phyloP scores from a whole-genome alignment of 2,329 filamentous ascomycete species.

The Trichophyton mentagrophytes region DNA sequence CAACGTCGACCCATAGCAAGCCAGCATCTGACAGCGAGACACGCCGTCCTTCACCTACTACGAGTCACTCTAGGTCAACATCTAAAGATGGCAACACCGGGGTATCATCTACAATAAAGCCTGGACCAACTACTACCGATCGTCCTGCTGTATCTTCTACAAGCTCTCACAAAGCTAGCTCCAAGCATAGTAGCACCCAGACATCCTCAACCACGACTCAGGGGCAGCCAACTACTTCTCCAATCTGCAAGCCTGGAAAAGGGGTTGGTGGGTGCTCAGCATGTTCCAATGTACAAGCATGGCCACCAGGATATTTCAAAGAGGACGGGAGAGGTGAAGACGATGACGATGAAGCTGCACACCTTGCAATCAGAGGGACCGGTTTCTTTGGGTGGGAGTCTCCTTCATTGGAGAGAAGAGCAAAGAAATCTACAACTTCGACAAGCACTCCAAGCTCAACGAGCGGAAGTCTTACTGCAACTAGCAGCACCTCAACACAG shows the following conservation, averaged over 20 bases:
- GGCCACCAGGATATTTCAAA: not conserved
- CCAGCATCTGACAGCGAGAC: not conserved
- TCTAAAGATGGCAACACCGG: not conserved
- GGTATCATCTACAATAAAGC: not conserved
- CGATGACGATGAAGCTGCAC: not conserved
- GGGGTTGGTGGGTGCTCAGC: not conserved
- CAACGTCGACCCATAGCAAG: not conserved
- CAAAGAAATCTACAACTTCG: not conserved
- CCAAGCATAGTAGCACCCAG: not conserved
- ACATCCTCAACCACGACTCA: not conserved
- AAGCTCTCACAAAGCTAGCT: not conserved
- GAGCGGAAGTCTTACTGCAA: not conserved
- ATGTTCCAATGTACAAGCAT: not conserved
- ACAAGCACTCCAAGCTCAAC: too few relatives aligned
- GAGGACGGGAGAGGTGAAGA: not conserved
- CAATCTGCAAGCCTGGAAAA: not conserved
- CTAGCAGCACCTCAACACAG: not conserved
- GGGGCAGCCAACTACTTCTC: not conserved
- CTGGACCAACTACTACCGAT: not conserved
- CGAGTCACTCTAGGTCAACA: not conserved
- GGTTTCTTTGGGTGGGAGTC: not conserved
- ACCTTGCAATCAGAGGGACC: not conserved
- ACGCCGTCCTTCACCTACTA: not conserved
- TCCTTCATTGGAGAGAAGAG: not conserved
- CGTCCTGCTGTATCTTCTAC: not conserved